These are phyloP conservation scores for Tetrapyrgos nigripes DNA, from an alignment of 1,284 basidiomycete genomes.

Conservation along the genomic window DNA sequence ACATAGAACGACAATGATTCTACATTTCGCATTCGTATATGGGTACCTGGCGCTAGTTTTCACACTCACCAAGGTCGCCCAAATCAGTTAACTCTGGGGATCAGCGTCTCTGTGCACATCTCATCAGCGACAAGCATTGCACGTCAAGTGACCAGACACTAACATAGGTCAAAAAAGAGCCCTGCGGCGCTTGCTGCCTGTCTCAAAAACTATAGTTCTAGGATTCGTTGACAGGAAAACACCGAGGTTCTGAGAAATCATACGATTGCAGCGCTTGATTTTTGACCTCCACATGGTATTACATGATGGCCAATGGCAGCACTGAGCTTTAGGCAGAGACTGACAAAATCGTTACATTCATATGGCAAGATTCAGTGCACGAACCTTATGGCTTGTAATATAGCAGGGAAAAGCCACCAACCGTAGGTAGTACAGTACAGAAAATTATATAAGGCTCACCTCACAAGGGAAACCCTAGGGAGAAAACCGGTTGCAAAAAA, in stretches of 20 bases:
- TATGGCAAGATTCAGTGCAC: constrained; percentile 1
- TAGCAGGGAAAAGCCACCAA: constrained; percentile 10
- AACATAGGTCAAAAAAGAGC: too few species aligned
- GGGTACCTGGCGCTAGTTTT: neutral
- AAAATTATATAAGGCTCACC: constrained; percentile 15
- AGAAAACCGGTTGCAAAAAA: neutral
- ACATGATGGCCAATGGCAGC: too few species aligned
- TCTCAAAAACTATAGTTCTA: too few species aligned
- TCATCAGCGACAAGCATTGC: neutral
- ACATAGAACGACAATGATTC: neutral
- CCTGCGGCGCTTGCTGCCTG: too few species aligned
- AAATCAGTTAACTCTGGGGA: neutral
- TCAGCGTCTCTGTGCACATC: neutral
- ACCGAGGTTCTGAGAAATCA: neutral
- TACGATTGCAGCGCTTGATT: neutral
- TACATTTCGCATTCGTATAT: neutral
- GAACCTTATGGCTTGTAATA: constrained; percentile 9
- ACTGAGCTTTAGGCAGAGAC: neutral
- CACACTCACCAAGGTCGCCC: neutral
- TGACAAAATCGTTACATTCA: neutral
- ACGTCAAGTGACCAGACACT: too few species aligned
- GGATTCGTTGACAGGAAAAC: neutral
- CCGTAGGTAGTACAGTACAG: constrained; percentile 13
- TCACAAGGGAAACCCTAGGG: constrained; percentile 4
- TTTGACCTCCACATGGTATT: neutral